These are phyloP conservation scores for Barnettozyma botsteinii DNA, from an alignment of 805 yeast species.

Conservation along the genomic window DNA sequence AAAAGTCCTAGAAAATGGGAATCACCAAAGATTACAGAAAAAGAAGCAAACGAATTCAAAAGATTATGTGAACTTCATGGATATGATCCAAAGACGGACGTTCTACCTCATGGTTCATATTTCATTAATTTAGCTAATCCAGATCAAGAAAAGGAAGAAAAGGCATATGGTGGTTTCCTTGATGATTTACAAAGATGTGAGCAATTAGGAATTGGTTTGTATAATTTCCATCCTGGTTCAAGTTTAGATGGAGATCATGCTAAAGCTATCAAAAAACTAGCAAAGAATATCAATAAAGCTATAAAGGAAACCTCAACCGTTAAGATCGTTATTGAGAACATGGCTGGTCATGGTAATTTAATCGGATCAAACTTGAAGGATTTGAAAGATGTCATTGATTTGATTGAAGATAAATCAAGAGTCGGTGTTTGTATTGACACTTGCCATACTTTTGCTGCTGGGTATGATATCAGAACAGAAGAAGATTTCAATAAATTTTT, in stretches of 20 bases:
- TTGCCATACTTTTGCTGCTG: constrained; percentile 95
- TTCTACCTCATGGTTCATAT: constrained; percentile 93
- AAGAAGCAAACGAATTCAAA: constrained; percentile 63
- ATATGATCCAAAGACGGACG: constrained; percentile 70
- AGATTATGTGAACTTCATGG: constrained; percentile 54
- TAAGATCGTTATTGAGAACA: constrained; percentile 86
- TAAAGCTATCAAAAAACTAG: constrained; percentile 62
- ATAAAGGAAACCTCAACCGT: constrained; percentile 69
- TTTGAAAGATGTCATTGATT: constrained; percentile 62
- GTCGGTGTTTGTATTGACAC: constrained; percentile 97
- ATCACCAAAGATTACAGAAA: constrained; percentile 65
- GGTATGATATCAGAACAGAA: constrained; percentile 73
- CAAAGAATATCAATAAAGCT: constrained; percentile 75
- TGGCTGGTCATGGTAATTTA: constrained; percentile 95
- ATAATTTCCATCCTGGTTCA: constrained; percentile 94
- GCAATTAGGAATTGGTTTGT: constrained; percentile 71
- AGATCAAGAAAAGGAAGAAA: constrained; percentile 68
- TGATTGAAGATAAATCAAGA: constrained; percentile 73
- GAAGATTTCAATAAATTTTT: constrained; percentile 61
- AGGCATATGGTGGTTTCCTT: constrained; percentile 69
- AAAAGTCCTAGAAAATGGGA: constrained; percentile 91
- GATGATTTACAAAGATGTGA: constrained; percentile 91
- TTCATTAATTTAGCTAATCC: constrained; percentile 92
- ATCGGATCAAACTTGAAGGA: constrained; percentile 82
- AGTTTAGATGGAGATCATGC: constrained; percentile 65